phyloP scores from a whole-genome alignment of 805 yeast species.

The Wickerhamomyces ciferrii region DNA sequence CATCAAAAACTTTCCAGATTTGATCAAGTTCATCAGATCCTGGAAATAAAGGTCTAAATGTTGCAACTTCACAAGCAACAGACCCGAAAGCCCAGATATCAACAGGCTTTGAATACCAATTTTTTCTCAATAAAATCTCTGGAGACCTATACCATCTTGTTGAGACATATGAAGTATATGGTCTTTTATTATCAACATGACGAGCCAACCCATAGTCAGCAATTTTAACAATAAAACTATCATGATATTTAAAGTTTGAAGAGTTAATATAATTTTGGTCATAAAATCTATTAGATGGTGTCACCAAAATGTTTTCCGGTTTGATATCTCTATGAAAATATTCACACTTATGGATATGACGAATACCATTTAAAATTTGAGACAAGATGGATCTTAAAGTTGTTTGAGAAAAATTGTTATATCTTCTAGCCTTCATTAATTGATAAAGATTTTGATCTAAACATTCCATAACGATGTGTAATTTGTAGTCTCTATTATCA shows the following conservation, averaged over 20 bases:
- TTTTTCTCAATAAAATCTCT: constrained; percentile 64
- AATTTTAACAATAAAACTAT: constrained; percentile 57
- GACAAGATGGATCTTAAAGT: constrained; percentile 62
- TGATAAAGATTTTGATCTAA: constrained; percentile 81
- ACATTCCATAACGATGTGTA: constrained; percentile 85
- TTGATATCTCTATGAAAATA: constrained; percentile 88
- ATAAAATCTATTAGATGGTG: constrained; percentile 51
- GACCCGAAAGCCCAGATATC: constrained; percentile 88
- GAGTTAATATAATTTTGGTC: constrained; percentile 24
- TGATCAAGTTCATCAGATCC: constrained; percentile 81
- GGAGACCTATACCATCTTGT: constrained; percentile 89
- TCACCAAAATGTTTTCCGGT: constrained; percentile 85
- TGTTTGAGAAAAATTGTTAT: constrained; percentile 44
- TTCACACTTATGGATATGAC: constrained; percentile 69
- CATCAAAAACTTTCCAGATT: constrained; percentile 56
- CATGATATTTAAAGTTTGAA: constrained; percentile 18
- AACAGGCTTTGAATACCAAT: constrained; percentile 58
- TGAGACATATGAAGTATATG: constrained; percentile 72
- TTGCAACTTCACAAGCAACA: constrained; percentile 69
- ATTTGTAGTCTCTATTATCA: constrained; percentile 50
- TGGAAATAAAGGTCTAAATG: constrained; percentile 76
- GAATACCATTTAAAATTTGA: constrained; percentile 71
- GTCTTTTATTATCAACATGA: constrained; percentile 42
- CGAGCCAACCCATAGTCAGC: constrained; percentile 83
- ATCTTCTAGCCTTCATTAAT: constrained; percentile 59